These are phyloP conservation scores for Zasmidium citrigriseum DNA, from an alignment of 2,329 filamentous ascomycete genomes.

Conservation along the genomic window DNA sequence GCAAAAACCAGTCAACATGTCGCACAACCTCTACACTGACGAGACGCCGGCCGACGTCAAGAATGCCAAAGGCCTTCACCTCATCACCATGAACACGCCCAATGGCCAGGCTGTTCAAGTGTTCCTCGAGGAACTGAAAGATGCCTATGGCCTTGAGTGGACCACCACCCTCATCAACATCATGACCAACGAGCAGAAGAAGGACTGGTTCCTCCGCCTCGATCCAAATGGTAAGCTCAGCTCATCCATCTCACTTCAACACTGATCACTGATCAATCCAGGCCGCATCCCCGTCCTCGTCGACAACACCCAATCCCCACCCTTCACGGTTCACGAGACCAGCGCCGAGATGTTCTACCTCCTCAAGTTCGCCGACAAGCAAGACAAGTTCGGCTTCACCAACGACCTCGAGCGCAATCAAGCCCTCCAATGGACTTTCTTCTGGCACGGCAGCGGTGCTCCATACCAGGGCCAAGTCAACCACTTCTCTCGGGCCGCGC, in stretches of 20 bases:
- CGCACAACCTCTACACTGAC: slow-evolving; percentile 44
- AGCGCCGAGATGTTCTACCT: slow-evolving; percentile 57
- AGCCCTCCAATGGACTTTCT: slow-evolving; percentile 56
- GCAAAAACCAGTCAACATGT: slow-evolving; percentile 30
- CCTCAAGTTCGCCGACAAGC: slow-evolving; percentile 50
- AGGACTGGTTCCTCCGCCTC: slow-evolving; percentile 55
- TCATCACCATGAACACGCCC: slow-evolving; percentile 54
- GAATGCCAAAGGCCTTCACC: slow-evolving; percentile 53
- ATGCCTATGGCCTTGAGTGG: slow-evolving; percentile 52
- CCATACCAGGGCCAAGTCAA: slow-evolving; percentile 48
- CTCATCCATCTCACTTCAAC: not conserved
- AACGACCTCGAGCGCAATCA: slow-evolving; percentile 53
- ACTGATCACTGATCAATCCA: slow-evolving; percentile 9
- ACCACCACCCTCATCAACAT: slow-evolving; percentile 53
- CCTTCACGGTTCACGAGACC: slow-evolving; percentile 56
- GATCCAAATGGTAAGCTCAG: slow-evolving; percentile 34
- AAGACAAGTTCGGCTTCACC: slow-evolving; percentile 54
- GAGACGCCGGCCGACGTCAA: slow-evolving; percentile 50
- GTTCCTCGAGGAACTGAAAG: slow-evolving; percentile 57
- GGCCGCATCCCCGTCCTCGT: slow-evolving; percentile 53
- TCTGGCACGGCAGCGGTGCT: slow-evolving; percentile 50
- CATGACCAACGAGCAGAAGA: slow-evolving; percentile 56
- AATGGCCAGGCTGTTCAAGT: slow-evolving; percentile 57
- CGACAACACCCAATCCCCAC: slow-evolving; percentile 51
- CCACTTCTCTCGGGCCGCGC: slow-evolving; percentile 48